phyloP scores from a whole-genome alignment of 2,329 filamentous ascomycete species.

The Diaporthe helianthi region DNA sequence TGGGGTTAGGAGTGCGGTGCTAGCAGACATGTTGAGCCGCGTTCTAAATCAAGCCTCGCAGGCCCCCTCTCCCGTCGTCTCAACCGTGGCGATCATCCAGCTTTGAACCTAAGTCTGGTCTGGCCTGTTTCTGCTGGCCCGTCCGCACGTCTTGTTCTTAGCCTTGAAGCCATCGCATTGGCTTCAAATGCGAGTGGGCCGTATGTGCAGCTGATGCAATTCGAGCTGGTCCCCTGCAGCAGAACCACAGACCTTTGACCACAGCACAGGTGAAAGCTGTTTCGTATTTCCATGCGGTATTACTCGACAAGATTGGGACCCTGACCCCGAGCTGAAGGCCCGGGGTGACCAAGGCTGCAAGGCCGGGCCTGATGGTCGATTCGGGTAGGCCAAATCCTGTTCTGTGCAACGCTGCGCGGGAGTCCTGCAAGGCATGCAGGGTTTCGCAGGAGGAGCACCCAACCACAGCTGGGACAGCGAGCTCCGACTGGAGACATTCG shows the following conservation, averaged over 20 bases:
- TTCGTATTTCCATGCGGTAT: constrained; percentile 18
- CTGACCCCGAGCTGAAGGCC: constrained; percentile 7
- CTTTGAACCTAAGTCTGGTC: not conserved
- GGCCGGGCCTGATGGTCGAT: constrained; percentile 20
- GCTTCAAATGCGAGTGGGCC: constrained; percentile 5
- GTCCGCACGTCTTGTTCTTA: not conserved
- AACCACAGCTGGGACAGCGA: not conserved
- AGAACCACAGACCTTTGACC: constrained; percentile 1
- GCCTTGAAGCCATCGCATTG: not conserved
- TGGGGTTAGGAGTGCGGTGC: constrained; percentile 9
- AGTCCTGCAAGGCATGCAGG: constrained; percentile 10
- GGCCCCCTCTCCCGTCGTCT: constrained; percentile 6
- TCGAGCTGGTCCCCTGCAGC: not conserved
- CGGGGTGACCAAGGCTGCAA: constrained; percentile 4
- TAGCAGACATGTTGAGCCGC: constrained; percentile 12
- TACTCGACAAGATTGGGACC: constrained; percentile 19
- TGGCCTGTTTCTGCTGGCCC: constrained; percentile 1
- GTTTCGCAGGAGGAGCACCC: not conserved
- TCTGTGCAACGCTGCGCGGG: constrained; percentile 13
- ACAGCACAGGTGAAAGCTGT: constrained; percentile 11
- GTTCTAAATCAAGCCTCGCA: constrained; percentile 15
- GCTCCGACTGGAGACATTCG: constrained; percentile 1
- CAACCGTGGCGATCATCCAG: constrained; percentile 25
- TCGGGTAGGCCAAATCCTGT: constrained; percentile 15
- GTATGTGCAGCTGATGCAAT: not conserved